Conservation (phyloP, 2,329 filamentous ascomycete genomes). For the Lithohypha guttulata region DNA sequence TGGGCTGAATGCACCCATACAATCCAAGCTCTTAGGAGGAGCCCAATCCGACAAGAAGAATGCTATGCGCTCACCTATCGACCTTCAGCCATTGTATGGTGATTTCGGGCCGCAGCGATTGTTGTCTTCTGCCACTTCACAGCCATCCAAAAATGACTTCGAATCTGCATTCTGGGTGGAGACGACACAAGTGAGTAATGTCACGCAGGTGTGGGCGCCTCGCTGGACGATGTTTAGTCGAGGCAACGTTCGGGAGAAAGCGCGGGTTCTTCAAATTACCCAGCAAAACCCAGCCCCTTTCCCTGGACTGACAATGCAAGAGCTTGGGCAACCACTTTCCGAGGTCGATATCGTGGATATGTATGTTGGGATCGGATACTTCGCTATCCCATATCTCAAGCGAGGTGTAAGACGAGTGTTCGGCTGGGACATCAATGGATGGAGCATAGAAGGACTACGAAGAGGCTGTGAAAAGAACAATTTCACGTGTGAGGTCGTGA, state of each 20-base stretch:
- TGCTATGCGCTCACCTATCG: slow-evolving; percentile 59
- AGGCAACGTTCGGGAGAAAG: slow-evolving; percentile 83
- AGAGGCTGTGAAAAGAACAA: slow-evolving; percentile 62
- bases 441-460: slow-evolving; percentile 73
- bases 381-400: slow-evolving; percentile 70
- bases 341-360: slow-evolving; percentile 54
- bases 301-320: slow-evolving; percentile 16
- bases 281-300: slow-evolving; percentile 8
- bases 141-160: slow-evolving; percentile 45
- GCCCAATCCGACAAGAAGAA: slow-evolving; percentile 50
- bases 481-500: slow-evolving; percentile 51
- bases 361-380: slow-evolving; percentile 91
- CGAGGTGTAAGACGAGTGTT: slow-evolving; percentile 60
- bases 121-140: slow-evolving; percentile 12
- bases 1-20: slow-evolving; percentile 49
- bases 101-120: slow-evolving; percentile 52
- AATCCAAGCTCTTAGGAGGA: slow-evolving; percentile 20
- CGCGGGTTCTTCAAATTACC: slow-evolving; percentile 49
- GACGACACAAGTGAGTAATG: slow-evolving; percentile 63
- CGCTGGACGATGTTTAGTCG: slow-evolving; percentile 89
- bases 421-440: slow-evolving; percentile 84
- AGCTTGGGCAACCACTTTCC: slow-evolving; percentile 20
- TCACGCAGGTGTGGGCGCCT: slow-evolving; percentile 78
- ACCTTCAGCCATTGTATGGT: slow-evolving; percentile 60
- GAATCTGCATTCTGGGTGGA: slow-evolving; percentile 63